A percentile compares a stretch with the other conserved stretches of the same genome.
Evolutionary conservation across 495 filamentous ascomycete species (phyloP).

Genomic region (Penicillium psychrofluorescens): DNA sequence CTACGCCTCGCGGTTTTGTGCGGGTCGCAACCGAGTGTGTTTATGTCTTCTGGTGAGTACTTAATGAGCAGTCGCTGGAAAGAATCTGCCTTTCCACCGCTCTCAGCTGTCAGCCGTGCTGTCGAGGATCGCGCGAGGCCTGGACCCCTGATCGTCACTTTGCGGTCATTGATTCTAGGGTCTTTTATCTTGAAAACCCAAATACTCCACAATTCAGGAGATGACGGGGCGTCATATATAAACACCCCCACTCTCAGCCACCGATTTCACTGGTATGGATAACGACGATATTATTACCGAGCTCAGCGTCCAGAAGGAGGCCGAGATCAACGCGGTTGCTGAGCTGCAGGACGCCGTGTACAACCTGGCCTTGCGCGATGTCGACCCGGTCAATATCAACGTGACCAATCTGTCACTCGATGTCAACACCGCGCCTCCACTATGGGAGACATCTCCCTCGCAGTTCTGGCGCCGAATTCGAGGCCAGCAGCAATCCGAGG

Average conservation of each 20-base stretch:
- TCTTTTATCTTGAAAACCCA: too few species aligned
- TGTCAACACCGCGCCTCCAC: constrained; percentile 43
- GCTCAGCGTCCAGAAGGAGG: constrained; percentile 4
- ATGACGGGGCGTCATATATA: not conserved
- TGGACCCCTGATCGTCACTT: too few species aligned
- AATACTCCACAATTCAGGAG: not conserved
- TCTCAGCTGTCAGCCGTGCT: too few species aligned
- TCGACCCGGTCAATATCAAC: constrained; percentile 51
- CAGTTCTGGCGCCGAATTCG: constrained; percentile 15
- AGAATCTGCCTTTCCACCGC: too few species aligned
- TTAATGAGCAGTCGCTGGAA: too few species aligned
- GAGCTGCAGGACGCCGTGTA: constrained; percentile 8
- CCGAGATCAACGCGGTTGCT: not conserved
- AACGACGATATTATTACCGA: constrained; percentile 12
- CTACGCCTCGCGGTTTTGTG: too few species aligned
- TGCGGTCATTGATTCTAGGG: too few species aligned
- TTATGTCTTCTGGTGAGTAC: too few species aligned
- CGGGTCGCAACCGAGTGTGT: too few species aligned
- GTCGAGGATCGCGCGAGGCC: too few species aligned
- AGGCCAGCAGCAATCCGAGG: constrained; percentile 14
- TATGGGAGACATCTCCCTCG: constrained; percentile 23
- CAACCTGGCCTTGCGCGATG: constrained; percentile 50
- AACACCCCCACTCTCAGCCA: not conserved
- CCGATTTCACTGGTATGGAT: constrained; percentile 6
- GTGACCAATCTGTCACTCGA: constrained; percentile 48